These are phyloP conservation scores for Agrostemma githago DNA, from an alignment of 148 eudicot species.

Conservation along the genomic window DNA sequence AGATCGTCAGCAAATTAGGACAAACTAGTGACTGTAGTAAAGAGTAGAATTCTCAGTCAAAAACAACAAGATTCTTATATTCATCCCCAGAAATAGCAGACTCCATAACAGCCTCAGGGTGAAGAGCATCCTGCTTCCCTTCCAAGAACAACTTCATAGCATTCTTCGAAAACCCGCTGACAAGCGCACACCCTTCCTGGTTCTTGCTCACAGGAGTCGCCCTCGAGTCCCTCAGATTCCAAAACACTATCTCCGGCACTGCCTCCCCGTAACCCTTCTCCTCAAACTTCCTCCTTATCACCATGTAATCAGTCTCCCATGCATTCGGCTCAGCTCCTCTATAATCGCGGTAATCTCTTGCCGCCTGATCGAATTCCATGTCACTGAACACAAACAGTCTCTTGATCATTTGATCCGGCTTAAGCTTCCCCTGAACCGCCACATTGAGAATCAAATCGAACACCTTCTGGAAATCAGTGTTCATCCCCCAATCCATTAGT, in stretches of 20 bases:
- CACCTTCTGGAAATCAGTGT: conserved; percentile 27
- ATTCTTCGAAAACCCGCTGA: conserved; percentile 25
- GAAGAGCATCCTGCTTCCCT: conserved; percentile 13
- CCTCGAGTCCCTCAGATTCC: conserved; percentile 17
- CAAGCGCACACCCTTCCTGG: conserved; percentile 21
- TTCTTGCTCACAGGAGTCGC: conserved; percentile 8
- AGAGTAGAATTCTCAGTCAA: conserved; percentile 5
- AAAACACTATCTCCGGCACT: conserved; percentile 26
- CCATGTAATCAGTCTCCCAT: conserved; percentile 21
- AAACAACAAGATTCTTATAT: conserved; percentile 16
- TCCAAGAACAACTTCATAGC: conserved; percentile 27
- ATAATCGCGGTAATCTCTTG: background rate
- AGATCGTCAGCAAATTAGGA: no score
- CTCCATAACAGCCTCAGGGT: conserved; percentile 16
- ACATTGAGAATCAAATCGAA: conserved; percentile 29
- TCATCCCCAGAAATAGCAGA: conserved; percentile 17
- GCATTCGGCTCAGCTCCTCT: background rate
- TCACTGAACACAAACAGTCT: conserved; percentile 15
- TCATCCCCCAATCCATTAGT: conserved; percentile 22
- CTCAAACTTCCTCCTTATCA: conserved; percentile 17
- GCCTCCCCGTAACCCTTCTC: conserved; percentile 14
- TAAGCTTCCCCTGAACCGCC: conserved; percentile 7
- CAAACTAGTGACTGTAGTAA: no score
- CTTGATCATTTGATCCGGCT: conserved; percentile 7
- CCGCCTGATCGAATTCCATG: conserved; percentile 14